Evolutionary conservation across 2,329 filamentous ascomycete species (phyloP).

Genomic region (Colletotrichum sp.): DNA sequence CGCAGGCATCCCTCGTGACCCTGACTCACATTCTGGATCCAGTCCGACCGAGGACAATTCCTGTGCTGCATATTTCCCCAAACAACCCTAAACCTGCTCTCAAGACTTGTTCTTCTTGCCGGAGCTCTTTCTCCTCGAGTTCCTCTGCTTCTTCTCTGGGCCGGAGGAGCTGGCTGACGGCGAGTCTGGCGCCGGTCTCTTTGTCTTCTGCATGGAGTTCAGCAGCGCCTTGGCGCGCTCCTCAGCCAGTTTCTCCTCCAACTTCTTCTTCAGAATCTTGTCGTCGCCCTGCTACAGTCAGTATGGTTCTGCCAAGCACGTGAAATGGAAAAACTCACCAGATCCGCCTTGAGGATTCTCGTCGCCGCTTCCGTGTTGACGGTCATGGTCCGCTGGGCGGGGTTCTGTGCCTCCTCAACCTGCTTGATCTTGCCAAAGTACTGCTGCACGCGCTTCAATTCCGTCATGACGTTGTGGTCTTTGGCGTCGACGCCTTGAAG

Average conservation of each 20-base stretch:
- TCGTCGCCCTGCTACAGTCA: slow-evolving; percentile 47
- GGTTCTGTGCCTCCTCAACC: slow-evolving; percentile 63
- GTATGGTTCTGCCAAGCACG: neutral
- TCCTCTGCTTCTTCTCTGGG: slow-evolving; percentile 34
- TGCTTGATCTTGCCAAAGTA: slow-evolving; percentile 93
- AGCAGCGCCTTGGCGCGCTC: slow-evolving; percentile 58
- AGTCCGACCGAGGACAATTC: neutral
- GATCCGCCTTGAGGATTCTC: slow-evolving; percentile 80
- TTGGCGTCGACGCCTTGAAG: slow-evolving; percentile 83
- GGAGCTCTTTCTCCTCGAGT: slow-evolving; percentile 28
- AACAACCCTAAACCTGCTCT: neutral
- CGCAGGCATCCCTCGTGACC: neutral
- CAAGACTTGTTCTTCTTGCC: slow-evolving; percentile 8
- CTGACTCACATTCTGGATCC: neutral
- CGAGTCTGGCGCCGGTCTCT: slow-evolving; percentile 42
- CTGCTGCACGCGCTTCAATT: slow-evolving; percentile 84
- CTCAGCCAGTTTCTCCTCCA: slow-evolving; percentile 61
- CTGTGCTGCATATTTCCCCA: neutral
- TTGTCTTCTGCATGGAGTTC: slow-evolving; percentile 46
- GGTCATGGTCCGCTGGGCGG: slow-evolving; percentile 54
- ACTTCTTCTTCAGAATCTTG: slow-evolving; percentile 53
- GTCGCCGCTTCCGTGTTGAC: slow-evolving; percentile 79
- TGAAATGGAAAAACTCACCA: slow-evolving; percentile 54
- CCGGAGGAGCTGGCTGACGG: slow-evolving; percentile 27
- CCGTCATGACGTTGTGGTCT: slow-evolving; percentile 81